Percentiles rank a stretch among this genome's conserved stretches.
These are phyloP conservation scores for Mycosphaerella sp. DNA, from an alignment of 2,329 filamentous ascomycete genomes.

Conservation along the genomic window DNA sequence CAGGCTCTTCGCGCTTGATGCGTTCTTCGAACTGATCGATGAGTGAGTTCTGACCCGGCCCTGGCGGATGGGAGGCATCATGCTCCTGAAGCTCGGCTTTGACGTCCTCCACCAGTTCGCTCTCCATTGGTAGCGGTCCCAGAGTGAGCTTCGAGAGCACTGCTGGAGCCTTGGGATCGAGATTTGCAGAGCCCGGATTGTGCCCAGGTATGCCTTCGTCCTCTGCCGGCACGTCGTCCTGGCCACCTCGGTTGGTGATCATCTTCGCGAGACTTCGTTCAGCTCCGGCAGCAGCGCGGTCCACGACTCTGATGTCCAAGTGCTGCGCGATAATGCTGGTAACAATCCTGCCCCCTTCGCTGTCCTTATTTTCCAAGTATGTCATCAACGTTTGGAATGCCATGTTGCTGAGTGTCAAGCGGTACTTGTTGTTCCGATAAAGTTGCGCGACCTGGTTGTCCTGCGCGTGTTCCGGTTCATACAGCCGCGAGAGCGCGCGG, in stretches of 20 bases:
- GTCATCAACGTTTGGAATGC: slow-evolving; percentile 77
- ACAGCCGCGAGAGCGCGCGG: slow-evolving; percentile 64
- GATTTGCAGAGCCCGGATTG: slow-evolving; percentile 57
- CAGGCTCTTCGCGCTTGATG: slow-evolving; percentile 81
- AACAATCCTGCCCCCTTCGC: slow-evolving; percentile 71
- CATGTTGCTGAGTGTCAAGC: slow-evolving; percentile 79
- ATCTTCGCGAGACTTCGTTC: slow-evolving; percentile 57
- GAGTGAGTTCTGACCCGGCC: slow-evolving; percentile 62
- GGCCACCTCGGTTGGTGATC: slow-evolving; percentile 49
- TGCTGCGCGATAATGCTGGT: slow-evolving; percentile 62
- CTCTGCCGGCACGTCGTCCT: slow-evolving; percentile 55
- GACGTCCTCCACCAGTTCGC: slow-evolving; percentile 75
- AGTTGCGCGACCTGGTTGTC: slow-evolving; percentile 72
- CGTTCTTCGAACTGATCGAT: slow-evolving; percentile 78
- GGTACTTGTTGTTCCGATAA: slow-evolving; percentile 81
- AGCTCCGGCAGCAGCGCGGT: slow-evolving; percentile 48
- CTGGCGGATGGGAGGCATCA: slow-evolving; percentile 68
- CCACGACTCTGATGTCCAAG: slow-evolving; percentile 53
- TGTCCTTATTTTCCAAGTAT: slow-evolving; percentile 80
- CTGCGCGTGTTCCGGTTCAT: slow-evolving; percentile 67
- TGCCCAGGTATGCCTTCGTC: slow-evolving; percentile 65
- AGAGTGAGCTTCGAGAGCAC: slow-evolving; percentile 62
- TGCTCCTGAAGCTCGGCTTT: slow-evolving; percentile 80
- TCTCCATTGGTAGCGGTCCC: slow-evolving; percentile 76
- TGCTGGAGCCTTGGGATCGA: slow-evolving; percentile 52